Base-by-base conservation (phyloP, 2,329 filamentous ascomycete species). In the Fusarium keratoplasticum region DNA sequence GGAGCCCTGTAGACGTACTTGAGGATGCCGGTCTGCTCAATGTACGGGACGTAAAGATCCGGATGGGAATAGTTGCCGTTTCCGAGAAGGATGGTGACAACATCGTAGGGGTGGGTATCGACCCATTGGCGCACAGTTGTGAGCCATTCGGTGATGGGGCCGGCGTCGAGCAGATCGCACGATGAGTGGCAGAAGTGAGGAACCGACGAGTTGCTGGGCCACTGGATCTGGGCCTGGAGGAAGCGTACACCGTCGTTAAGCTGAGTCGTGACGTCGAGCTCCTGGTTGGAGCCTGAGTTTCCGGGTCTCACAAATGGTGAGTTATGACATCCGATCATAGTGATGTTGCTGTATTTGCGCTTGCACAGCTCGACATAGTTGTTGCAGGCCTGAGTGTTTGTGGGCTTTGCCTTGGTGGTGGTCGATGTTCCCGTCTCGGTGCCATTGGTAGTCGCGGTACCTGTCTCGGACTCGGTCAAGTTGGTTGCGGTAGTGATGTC, bases 151-250 rank as follows among this genome's bases (percentile, higher is more conserved):
- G 92, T 90, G 60, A 96, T 92, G 9, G 93, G 91, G 0, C 96
- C 95, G 2, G 89, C 94, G 76, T 98, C 92, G 35, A 98, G 89
- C 4, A 98, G 85, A 74, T 95, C 89, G 83, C 95, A 98, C 54
- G 89, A 91, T 1, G 93, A 94, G 82, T 98, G 95, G 83, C 95
- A 98, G 77, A 96, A 94, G 82, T 94, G 93, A 54, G 89, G 89
- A 29, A 81, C 83, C 2, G 84, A 85, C 40, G 81, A 84, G 74
- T 88, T 87, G 25, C 73, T 76, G 1, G 88, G 87, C 81, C 85
- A 91, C 69, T 91, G 90, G 62, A 92, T 91, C 80, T 92, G 90
- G 4, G 83, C 90, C 79, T 92, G 90, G 35, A 92, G 80, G 73
- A 92, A 88, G 27, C 90, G 89, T 40, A 93, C 84, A 33, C 94